Evolutionary conservation across 345 rosid genomes (phyloP).

Genomic region (Crucihimalaya himalaica): DNA sequence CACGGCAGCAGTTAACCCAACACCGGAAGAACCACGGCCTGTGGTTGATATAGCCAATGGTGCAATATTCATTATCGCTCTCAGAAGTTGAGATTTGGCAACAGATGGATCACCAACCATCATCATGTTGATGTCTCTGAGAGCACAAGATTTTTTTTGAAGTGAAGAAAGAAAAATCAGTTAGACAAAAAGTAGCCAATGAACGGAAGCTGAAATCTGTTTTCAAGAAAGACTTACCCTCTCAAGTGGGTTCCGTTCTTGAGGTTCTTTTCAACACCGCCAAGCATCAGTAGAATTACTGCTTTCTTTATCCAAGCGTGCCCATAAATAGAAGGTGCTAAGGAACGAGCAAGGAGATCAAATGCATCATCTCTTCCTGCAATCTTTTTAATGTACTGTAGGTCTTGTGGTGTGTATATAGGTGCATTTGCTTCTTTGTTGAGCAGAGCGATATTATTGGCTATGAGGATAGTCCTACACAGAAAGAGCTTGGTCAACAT

Average conservation of each 20-base stretch:
- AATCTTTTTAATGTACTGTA: conserved; percentile 82
- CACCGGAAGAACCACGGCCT: conserved; percentile 99
- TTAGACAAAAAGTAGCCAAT: not conserved
- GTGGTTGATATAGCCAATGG: conserved; percentile 99
- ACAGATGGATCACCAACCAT: conserved; percentile 99
- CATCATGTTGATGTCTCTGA: conserved; percentile 98
- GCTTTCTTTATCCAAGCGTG: conserved; percentile 99
- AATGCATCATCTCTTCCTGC: conserved; percentile 85
- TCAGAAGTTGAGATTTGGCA: conserved; percentile 95
- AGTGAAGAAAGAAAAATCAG: not conserved
- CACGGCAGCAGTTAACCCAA: conserved; percentile 99
- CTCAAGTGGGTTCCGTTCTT: conserved; percentile 95
- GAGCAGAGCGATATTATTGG: conserved; percentile 85
- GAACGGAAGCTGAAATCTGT: not conserved
- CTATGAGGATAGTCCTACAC: conserved; percentile 86
- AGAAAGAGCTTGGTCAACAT: conserved; percentile 27
- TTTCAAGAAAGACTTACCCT: conserved; percentile 55
- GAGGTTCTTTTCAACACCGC: conserved; percentile 95
- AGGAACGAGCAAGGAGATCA: conserved; percentile 86
- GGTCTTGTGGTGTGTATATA: conserved; percentile 71
- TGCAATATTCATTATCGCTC: conserved; percentile 97
- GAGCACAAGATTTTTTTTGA: conserved; percentile 15
- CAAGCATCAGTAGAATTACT: conserved; percentile 85
- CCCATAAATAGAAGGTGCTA: conserved; percentile 96
- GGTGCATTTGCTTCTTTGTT: conserved; percentile 99